Percentiles rank a stretch among this genome's conserved stretches.
These are phyloP conservation scores for Phaeoacremonium minimum DNA, from an alignment of 2,329 filamentous ascomycete genomes.

Conservation along the genomic window DNA sequence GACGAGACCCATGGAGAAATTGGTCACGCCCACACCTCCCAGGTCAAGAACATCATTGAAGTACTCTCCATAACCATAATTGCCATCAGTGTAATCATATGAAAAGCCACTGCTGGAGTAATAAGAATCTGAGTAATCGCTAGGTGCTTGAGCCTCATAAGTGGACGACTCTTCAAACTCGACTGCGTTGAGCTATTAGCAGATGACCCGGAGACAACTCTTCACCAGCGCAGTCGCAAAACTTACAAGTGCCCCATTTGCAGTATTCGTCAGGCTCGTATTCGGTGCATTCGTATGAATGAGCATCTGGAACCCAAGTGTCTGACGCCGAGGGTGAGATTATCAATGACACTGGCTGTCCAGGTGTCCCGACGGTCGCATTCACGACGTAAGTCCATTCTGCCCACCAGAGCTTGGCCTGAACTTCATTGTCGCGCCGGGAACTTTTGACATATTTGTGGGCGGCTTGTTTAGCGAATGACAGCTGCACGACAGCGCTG, in stretches of 20 bases:
- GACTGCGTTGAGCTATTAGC: slow-evolving; percentile 5
- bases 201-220: too few species aligned
- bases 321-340: slow-evolving; percentile 16
- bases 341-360: slow-evolving; percentile 19
- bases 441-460: background rate
- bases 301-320: slow-evolving; percentile 21
- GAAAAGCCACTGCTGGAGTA: slow-evolving; percentile 10
- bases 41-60: slow-evolving; percentile 21
- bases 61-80: slow-evolving; percentile 13
- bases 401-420: slow-evolving; percentile 6
- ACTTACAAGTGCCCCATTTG: slow-evolving; percentile 17
- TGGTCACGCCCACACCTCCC: slow-evolving; percentile 15
- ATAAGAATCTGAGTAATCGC: background rate
- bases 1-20: slow-evolving; percentile 21
- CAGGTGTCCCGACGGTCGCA: slow-evolving; percentile 19
- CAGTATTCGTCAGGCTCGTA: slow-evolving; percentile 12
- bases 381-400: slow-evolving; percentile 17
- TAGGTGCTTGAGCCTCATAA: slow-evolving; percentile 11
- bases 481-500: slow-evolving; percentile 4
- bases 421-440: slow-evolving; percentile 1
- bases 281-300: slow-evolving; percentile 6
- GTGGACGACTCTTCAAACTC: slow-evolving; percentile 14
- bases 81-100: slow-evolving; percentile 7
- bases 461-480: slow-evolving; percentile 4
- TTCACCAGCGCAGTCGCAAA: too few species aligned